phyloP scores from a whole-genome alignment of 2,329 filamentous ascomycete species.

The Leptographium wingfieldii region DNA sequence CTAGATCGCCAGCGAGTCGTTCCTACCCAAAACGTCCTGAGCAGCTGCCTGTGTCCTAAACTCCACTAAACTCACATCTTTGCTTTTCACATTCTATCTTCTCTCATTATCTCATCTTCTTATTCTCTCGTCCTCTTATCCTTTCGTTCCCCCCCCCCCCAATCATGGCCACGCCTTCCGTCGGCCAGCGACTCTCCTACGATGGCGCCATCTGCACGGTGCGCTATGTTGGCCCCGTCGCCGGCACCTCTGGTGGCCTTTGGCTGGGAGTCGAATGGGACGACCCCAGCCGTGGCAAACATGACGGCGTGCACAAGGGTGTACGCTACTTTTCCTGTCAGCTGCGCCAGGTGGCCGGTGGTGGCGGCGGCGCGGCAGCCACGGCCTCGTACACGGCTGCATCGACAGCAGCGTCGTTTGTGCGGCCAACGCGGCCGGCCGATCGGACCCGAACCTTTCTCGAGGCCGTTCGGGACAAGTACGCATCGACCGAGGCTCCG shows the following conservation, averaged over 20 bases:
- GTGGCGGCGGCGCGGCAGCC: slow-evolving; percentile 23
- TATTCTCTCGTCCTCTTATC: slow-evolving; percentile 4
- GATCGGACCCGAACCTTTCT: slow-evolving; percentile 64
- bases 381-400: not conserved
- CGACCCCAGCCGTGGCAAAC: slow-evolving; percentile 73
- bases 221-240: slow-evolving; percentile 66
- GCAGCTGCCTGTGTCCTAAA: not conserved
- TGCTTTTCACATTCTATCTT: not conserved
- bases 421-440: slow-evolving; percentile 60
- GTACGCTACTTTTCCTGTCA: slow-evolving; percentile 71
- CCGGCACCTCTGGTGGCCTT: slow-evolving; percentile 61
- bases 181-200: slow-evolving; percentile 71
- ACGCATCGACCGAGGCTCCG: slow-evolving; percentile 46
- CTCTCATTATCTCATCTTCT: not conserved
- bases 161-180: slow-evolving; percentile 25
- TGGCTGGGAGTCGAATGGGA: slow-evolving; percentile 99
- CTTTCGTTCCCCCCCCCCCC: not conserved
- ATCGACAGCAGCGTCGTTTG: slow-evolving; percentile 59
- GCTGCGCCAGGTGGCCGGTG: slow-evolving; percentile 18
- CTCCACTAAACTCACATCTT: too few relatives aligned
- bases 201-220: slow-evolving; percentile 70
- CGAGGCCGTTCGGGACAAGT: slow-evolving; percentile 70
- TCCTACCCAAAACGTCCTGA: too few relatives aligned
- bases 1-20: too few relatives aligned
- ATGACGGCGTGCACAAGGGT: slow-evolving; percentile 72